Conservation (phyloP, 257 asterid genomes). For the Anisodus acutangulus region DNA sequence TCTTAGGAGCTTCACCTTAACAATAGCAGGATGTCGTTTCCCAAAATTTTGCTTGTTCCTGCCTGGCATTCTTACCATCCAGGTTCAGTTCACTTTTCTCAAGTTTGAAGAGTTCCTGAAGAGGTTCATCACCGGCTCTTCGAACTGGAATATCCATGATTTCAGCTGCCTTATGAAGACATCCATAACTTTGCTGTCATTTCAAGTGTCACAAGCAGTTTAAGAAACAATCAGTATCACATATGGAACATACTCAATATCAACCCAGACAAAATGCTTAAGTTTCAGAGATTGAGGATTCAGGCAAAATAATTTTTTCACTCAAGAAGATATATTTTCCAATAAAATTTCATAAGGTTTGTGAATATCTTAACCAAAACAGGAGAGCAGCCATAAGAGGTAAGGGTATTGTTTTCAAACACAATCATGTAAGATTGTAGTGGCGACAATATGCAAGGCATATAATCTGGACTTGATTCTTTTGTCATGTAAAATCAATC, state of each 20-base stretch:
- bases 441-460: neutral
- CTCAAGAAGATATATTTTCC: neutral
- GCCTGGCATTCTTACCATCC: slow-evolving; percentile 75
- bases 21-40: slow-evolving; percentile 79
- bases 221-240: neutral
- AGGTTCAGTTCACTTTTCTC: slow-evolving; percentile 75
- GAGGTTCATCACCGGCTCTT: slow-evolving; percentile 82
- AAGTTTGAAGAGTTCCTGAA: slow-evolving; percentile 72
- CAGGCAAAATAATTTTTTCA: neutral
- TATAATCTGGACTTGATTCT: too few relatives aligned
- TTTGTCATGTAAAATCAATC: too few relatives aligned
- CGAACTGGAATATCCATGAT: slow-evolving; percentile 81
- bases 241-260: neutral
- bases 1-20: slow-evolving; percentile 59
- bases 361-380: too few relatives aligned
- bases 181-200: slow-evolving; percentile 86
- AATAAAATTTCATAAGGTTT: neutral
- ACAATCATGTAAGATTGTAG: neutral
- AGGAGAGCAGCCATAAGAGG: too few relatives aligned
- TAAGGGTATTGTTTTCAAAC: neutral
- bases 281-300: slow-evolving; percentile 12
- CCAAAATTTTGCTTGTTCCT: slow-evolving; percentile 92
- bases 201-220: slow-evolving; percentile 32
- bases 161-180: slow-evolving; percentile 84
- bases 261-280: slow-evolving; percentile 8